These are phyloP conservation scores for Podila epicladia DNA, from an alignment of 192 early-diverging fungal genomes.

Conservation along the genomic window DNA sequence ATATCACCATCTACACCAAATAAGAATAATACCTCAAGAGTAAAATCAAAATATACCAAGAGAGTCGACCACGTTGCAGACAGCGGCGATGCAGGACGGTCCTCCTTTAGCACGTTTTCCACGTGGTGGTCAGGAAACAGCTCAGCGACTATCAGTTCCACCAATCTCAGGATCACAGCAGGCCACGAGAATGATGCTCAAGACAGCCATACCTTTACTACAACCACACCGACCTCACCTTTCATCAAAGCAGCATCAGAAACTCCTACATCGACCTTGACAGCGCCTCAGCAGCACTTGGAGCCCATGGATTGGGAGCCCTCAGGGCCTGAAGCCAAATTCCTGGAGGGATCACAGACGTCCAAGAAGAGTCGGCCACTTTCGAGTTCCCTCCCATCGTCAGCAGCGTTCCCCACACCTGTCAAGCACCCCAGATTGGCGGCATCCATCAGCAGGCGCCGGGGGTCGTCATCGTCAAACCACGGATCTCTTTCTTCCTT, in stretches of 20 bases:
- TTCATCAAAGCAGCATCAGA: not conserved
- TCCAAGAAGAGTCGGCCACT: conserved; percentile 1
- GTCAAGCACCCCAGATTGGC: conserved; percentile 18
- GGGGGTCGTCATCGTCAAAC: conserved; percentile 20
- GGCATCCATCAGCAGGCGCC: conserved; percentile 2
- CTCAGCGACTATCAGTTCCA: not conserved
- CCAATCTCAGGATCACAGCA: conserved; percentile 6
- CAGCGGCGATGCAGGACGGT: conserved; percentile 1
- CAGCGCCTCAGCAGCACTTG: not conserved
- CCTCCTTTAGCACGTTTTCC: conserved; percentile 11
- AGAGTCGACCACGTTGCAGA: not conserved
- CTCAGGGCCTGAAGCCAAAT: conserved; percentile 24
- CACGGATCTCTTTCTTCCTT: conserved; percentile 14
- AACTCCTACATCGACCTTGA: not conserved
- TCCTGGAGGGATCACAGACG: conserved; percentile 1
- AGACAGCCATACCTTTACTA: not conserved
- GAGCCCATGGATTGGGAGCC: conserved; percentile 39
- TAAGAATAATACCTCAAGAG: not conserved
- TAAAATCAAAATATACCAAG: not conserved
- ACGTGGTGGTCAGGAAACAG: conserved; percentile 39
- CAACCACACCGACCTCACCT: not conserved
- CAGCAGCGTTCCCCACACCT: conserved; percentile 16
- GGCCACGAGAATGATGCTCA: conserved; percentile 4
- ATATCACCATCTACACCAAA: not conserved
- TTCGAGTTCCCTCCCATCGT: conserved; percentile 28